Conservation (phyloP, 1,284 basidiomycete genomes). For the Coniferiporia weirii region DNA sequence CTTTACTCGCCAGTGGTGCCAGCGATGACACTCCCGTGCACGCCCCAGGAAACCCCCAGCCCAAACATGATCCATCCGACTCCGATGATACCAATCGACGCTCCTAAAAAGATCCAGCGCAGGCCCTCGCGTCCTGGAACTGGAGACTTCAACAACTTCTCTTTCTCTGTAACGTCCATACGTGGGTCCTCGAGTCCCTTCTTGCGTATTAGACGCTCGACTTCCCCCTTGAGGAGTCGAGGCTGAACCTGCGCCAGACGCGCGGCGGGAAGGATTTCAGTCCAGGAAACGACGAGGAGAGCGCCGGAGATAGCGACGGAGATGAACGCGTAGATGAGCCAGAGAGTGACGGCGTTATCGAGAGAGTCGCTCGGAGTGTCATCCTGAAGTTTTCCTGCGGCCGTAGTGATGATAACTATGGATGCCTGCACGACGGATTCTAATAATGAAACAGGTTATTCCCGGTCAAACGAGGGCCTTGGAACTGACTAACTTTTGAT, state of each 20-base stretch:
- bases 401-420: conserved; percentile 42
- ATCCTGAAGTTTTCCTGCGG: conserved; percentile 39
- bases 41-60: conserved; percentile 39
- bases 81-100: conserved; percentile 31
- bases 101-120: conserved; percentile 27
- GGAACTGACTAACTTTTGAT: conserved; percentile 32
- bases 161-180: conserved; percentile 22
- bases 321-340: conserved; percentile 39
- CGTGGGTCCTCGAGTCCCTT: conserved; percentile 20
- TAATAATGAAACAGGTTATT: neutral
- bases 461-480: neutral
- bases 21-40: conserved; percentile 35
- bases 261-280: conserved; percentile 33
- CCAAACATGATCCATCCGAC: conserved; percentile 44
- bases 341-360: conserved; percentile 37
- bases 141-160: conserved; percentile 33
- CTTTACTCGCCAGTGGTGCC: conserved; percentile 35
- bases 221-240: conserved; percentile 28
- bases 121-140: conserved; percentile 18
- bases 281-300: conserved; percentile 32
- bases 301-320: conserved; percentile 34
- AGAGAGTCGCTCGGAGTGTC: conserved; percentile 34
- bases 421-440: conserved; percentile 40
- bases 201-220: conserved; percentile 28
- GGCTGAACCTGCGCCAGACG: conserved; percentile 38